Conservation (phyloP, 169 alveolate species). For the Plasmodium blacklocki region DNA sequence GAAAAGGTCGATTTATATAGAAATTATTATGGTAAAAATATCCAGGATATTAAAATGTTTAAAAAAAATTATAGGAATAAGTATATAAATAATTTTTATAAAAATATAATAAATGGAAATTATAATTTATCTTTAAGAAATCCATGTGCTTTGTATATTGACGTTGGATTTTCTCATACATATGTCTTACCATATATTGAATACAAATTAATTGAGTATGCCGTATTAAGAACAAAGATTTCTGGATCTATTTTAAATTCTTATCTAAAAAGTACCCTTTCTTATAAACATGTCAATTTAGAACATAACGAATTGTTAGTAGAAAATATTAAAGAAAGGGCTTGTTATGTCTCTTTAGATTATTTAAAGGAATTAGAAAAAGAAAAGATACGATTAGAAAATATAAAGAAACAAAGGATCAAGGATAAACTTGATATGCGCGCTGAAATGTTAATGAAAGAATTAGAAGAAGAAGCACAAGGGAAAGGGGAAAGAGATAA, state of each 20-base stretch:
- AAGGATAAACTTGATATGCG: conserved; percentile 18
- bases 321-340: conserved; percentile 84
- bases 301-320: conserved; percentile 89
- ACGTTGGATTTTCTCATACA: conserved; percentile 88
- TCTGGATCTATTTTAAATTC: conserved; percentile 88
- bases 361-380: conserved; percentile 41
- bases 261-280: conserved; percentile 83
- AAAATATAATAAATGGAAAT: conserved; percentile 40
- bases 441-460: conserved; percentile 15
- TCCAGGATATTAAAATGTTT: conserved; percentile 30
- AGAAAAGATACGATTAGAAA: conserved; percentile 31
- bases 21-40: conserved; percentile 46
- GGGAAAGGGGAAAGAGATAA: neutral
- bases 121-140: conserved; percentile 64
- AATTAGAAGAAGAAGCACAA: conserved; percentile 14
- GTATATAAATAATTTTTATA: conserved; percentile 54
- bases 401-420: conserved; percentile 22
- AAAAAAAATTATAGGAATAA: conserved; percentile 29
- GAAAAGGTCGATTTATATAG: conserved; percentile 32
- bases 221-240: conserved; percentile 85
- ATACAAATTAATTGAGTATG: conserved; percentile 84
- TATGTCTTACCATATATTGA: conserved; percentile 87
- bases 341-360: conserved; percentile 80
- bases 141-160: conserved; percentile 89
- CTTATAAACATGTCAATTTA: conserved; percentile 85